A percentile compares a stretch with the other conserved stretches of the same genome.
Evolutionary conservation across 1,284 basidiomycete genomes (phyloP).

Genomic region (Papiliotrema laurentii): DNA sequence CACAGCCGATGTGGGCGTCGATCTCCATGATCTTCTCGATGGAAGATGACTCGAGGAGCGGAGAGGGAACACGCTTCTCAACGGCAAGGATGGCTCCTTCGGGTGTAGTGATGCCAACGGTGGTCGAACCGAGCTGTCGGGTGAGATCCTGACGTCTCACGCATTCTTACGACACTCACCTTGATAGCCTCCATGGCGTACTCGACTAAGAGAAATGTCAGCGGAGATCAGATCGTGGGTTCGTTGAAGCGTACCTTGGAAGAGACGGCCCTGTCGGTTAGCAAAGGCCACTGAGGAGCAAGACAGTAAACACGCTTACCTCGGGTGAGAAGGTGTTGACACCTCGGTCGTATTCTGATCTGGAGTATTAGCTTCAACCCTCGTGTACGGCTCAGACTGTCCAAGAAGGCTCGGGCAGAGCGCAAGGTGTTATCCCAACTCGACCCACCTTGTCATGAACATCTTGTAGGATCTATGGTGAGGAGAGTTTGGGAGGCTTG

Average conservation of each 20-base stretch:
- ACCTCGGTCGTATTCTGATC: conserved; percentile 69
- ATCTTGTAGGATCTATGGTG: conserved; percentile 20
- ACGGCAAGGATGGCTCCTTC: conserved; percentile 91
- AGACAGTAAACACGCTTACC: conserved; percentile 45
- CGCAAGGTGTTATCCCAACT: too few relatives aligned
- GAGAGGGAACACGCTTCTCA: conserved; percentile 97
- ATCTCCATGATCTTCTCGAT: conserved; percentile 99
- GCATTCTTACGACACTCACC: conserved; percentile 52
- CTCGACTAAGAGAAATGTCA: conserved; percentile 62
- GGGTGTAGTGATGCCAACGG: conserved; percentile 83
- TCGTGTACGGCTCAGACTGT: background rate
- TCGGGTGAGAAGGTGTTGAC: conserved; percentile 99
- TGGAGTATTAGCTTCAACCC: conserved; percentile 10
- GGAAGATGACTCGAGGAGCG: conserved; percentile 87
- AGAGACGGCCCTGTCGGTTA: conserved; percentile 48
- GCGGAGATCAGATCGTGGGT: conserved; percentile 4
- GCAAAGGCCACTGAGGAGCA: conserved; percentile 1
- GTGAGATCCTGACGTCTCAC: background rate
- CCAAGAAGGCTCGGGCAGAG: background rate
- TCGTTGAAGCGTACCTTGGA: conserved; percentile 45
- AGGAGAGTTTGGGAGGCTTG: background rate
- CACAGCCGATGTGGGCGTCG: conserved; percentile 91
- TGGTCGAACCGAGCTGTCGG: conserved; percentile 89
- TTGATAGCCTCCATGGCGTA: conserved; percentile 99
- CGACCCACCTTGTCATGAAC: conserved; percentile 48